These are phyloP conservation scores for Marasmius sp. DNA, from an alignment of 1,284 basidiomycete species.

Conservation along the genomic window DNA sequence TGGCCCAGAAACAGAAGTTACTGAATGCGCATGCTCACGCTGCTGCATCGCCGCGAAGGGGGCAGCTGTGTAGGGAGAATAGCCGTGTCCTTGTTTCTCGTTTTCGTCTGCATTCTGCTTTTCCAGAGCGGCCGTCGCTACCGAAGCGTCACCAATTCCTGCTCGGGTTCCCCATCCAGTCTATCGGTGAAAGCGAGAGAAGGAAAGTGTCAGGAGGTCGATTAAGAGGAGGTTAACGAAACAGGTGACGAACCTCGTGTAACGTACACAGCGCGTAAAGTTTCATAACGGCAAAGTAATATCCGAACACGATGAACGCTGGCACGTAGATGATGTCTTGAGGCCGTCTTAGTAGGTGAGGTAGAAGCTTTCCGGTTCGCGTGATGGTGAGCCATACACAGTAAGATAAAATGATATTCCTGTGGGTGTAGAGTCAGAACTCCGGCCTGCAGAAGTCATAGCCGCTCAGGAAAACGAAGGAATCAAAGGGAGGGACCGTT, in stretches of 20 bases:
- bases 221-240: background rate
- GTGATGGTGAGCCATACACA: slow-evolving; percentile 82
- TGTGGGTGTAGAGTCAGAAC: slow-evolving; percentile 23
- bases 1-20: background rate
- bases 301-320: slow-evolving; percentile 89
- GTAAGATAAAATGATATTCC: slow-evolving; percentile 78
- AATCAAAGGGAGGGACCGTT: slow-evolving; percentile 1
- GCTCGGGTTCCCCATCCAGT: slow-evolving; percentile 91
- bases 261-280: slow-evolving; percentile 81
- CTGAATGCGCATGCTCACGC: background rate
- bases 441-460: background rate
- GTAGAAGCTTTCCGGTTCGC: slow-evolving; percentile 83
- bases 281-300: slow-evolving; percentile 89
- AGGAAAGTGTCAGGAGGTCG: background rate
- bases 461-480: background rate
- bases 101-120: slow-evolving; percentile 3
- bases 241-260: slow-evolving; percentile 56
- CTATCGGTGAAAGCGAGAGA: slow-evolving; percentile 32
- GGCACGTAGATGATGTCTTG: slow-evolving; percentile 87
- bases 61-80: background rate
- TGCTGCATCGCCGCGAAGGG: background rate
- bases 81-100: background rate
- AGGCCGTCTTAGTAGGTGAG: slow-evolving; percentile 85
- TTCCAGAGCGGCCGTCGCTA: slow-evolving; percentile 67
- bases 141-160: slow-evolving; percentile 80